These are phyloP conservation scores for Penicillium sp. DNA, from an alignment of 2,329 filamentous ascomycete genomes.

Conservation along the genomic window DNA sequence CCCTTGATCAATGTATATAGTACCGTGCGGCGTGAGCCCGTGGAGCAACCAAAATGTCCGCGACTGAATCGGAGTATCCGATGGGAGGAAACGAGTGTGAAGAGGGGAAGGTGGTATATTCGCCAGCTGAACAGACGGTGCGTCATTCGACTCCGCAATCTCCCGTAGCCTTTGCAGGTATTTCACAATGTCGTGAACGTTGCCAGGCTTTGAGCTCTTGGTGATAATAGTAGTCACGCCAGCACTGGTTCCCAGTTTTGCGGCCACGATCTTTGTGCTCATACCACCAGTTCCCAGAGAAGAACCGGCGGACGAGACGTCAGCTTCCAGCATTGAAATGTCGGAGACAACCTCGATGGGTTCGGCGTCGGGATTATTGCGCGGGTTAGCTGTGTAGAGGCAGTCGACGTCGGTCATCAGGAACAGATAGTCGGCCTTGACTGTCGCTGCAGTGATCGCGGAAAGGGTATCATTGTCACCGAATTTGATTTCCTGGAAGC, in stretches of 20 bases:
- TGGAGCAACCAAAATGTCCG: slow-evolving; percentile 97
- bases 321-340: slow-evolving; percentile 73
- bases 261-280: slow-evolving; percentile 95
- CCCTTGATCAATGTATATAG: slow-evolving; percentile 86
- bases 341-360: slow-evolving; percentile 91
- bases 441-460: slow-evolving; percentile 94
- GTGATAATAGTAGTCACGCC: slow-evolving; percentile 96
- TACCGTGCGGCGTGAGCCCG: slow-evolving; percentile 84
- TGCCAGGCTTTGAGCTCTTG: slow-evolving; percentile 85
- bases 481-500: slow-evolving; percentile 80
- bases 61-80: slow-evolving; percentile 77
- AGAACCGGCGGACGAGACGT: slow-evolving; percentile 87
- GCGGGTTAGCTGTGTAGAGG: slow-evolving; percentile 92
- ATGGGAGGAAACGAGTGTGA: slow-evolving; percentile 90
- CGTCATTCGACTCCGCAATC: slow-evolving; percentile 17
- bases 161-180: slow-evolving; percentile 65
- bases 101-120: slow-evolving; percentile 57
- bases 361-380: slow-evolving; percentile 75
- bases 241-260: slow-evolving; percentile 83
- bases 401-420: slow-evolving; percentile 99
- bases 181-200: slow-evolving; percentile 79
- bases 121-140: slow-evolving; percentile 22
- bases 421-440: slow-evolving; percentile 93
- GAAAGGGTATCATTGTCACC: slow-evolving; percentile 97
- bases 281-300: slow-evolving; percentile 90